Conservation (phyloP, 2,329 filamentous ascomycete species). For the Trichophyton benhamiae region DNA sequence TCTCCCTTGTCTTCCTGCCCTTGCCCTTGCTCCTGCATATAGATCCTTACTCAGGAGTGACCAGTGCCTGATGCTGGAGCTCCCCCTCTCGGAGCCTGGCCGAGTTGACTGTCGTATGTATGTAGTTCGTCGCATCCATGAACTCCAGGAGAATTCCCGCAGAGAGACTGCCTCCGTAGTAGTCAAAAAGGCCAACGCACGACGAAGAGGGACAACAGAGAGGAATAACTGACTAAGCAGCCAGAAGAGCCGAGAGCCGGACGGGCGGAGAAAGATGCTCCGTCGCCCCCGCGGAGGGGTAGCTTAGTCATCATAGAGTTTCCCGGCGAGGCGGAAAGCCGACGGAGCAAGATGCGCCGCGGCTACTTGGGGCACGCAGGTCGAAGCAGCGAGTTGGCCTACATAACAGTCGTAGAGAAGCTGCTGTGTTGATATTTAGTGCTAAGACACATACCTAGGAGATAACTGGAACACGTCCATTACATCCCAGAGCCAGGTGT, state of each 20-base stretch:
- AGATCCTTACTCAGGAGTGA: not conserved
- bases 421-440: too few species aligned
- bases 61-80: not conserved
- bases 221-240: not conserved
- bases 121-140: too few species aligned
- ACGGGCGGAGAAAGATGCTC: not conserved
- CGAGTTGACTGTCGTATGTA: not conserved
- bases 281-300: not conserved
- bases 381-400: too few species aligned
- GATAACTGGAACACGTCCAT: too few species aligned
- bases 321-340: not conserved
- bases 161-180: too few species aligned
- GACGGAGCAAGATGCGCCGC: not conserved
- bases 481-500: too few species aligned
- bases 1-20: not conserved
- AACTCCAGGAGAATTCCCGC: too few species aligned
- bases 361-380: not conserved
- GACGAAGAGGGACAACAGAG: not conserved
- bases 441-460: too few species aligned
- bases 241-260: not conserved
- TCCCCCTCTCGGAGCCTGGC: constrained; percentile 1
- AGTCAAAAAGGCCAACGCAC: too few species aligned
- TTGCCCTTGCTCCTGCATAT: not conserved
- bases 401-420: too few species aligned
- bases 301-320: not conserved